Evolutionary conservation across 116 monocot genomes (phyloP).

Genomic region (Trichopus zeylanicus): DNA sequence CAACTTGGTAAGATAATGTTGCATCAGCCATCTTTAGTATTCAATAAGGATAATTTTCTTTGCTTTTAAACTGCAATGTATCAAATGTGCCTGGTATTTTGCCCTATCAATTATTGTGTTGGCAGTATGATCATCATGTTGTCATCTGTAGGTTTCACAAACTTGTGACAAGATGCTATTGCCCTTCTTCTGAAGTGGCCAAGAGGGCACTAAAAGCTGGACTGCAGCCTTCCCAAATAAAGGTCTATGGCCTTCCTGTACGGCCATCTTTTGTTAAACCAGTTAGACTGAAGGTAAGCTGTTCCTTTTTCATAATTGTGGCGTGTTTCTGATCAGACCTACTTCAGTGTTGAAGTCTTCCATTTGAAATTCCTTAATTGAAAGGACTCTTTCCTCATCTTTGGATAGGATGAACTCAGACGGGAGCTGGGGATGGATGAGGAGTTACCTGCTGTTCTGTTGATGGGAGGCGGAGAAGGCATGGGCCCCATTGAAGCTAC

Average conservation of each 20-base stretch:
- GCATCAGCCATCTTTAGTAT: neutral
- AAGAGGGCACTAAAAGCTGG: constrained; percentile 90
- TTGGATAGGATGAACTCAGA: constrained; percentile 54
- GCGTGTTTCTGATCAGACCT: neutral
- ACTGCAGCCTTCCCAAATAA: constrained; percentile 73
- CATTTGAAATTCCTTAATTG: neutral
- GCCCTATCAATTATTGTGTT: neutral
- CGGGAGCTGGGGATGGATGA: constrained; percentile 90
- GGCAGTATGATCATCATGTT: neutral
- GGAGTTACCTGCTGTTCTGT: constrained; percentile 79
- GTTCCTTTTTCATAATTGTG: neutral
- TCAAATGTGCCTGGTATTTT: neutral
- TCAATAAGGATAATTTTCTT: neutral
- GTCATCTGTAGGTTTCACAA: constrained; percentile 82
- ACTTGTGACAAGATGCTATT: constrained; percentile 96
- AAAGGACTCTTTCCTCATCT: neutral
- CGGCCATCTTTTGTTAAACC: constrained; percentile 93
- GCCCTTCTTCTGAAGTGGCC: constrained; percentile 86
- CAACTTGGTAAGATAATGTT: constrained; percentile 68
- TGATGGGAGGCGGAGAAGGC: constrained; percentile 99
- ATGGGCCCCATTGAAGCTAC: constrained; percentile 99
- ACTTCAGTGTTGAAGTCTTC: neutral
- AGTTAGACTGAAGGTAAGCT: constrained; percentile 53
- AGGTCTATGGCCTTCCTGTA: constrained; percentile 97
- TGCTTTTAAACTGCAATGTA: neutral